Evolutionary conservation across 2,329 filamentous ascomycete genomes (phyloP), one percentile per base, ranked within the genome.

Genomic region (Diaporthe sp.): DNA sequence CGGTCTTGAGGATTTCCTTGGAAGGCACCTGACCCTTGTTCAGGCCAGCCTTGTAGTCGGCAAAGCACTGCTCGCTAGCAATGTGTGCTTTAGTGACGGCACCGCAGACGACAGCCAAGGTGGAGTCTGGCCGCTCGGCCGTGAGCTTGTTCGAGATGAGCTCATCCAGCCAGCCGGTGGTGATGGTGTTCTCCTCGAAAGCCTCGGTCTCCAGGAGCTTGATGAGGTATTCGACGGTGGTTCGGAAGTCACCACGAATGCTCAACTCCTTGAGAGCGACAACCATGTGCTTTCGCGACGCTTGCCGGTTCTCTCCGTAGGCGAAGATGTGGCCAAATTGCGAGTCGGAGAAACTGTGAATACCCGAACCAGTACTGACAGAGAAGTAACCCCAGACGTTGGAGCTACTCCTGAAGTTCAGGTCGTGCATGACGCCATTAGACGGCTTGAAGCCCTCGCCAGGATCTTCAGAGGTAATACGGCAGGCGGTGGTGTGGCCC

Each of bases 361-460:
- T 99, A 85, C 96, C 96, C 87, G 96, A 96, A 72, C 95, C 93
- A 13, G 96, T 97, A 87, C 96, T 94, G 84, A 99, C 97, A 70
- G 97, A 99, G 92, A 99, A 99, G 86, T 99, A 99, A 89, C 97
- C 97, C 97, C 97, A 99, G 73, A 98, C 97, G 79, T 99, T 99
- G 77, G 97, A 98, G 84, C 95, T 98, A 88, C 94, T 97, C 82
- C 97, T 92, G 92, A 99, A 99, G 89, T 99, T 99, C 81, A 99
- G 88, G 82, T 99, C 97, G 87, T 98, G 97, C 92, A 99, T 97
- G 70, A 96, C 97, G 92, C 97, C 97, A 81, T 96, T 97, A 59
- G 97, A 99, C 74, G 97, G 97, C 91, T 99, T 99, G 92, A 99
- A 99, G 70, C 97, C 97, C 89, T 99, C 97, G 81, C 97, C 97